These are phyloP conservation scores for Vitis hybrid DNA, from an alignment of 177 flowering plant species.

Conservation along the genomic window DNA sequence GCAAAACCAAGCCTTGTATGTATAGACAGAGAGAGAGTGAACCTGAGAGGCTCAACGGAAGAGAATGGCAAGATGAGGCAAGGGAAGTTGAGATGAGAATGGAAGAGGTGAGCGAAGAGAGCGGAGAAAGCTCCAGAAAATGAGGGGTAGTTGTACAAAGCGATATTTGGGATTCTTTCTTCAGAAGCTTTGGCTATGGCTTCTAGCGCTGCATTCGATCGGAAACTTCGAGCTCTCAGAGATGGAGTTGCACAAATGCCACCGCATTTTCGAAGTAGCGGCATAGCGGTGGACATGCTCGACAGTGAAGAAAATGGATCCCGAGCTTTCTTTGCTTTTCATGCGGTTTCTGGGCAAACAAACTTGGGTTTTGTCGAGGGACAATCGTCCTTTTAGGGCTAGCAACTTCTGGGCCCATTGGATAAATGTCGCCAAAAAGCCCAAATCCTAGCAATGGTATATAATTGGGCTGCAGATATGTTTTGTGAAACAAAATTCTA, in stretches of 20 bases:
- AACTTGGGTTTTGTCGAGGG: too few species aligned
- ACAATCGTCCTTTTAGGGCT: too few species aligned
- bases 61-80: slow-evolving; percentile 83
- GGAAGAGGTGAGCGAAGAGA: slow-evolving; percentile 80
- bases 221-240: slow-evolving; percentile 33
- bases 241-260: neutral
- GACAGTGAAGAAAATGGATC: too few species aligned
- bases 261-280: slow-evolving; percentile 10
- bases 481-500: too few species aligned
- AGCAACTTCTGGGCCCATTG: too few species aligned
- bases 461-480: too few species aligned
- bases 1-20: too few species aligned
- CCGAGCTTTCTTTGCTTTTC: too few species aligned
- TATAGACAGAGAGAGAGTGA: neutral
- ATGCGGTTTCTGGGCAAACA: too few species aligned
- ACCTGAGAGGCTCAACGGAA: slow-evolving; percentile 76
- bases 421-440: too few species aligned
- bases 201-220: slow-evolving; percentile 79
- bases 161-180: slow-evolving; percentile 50
- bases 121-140: slow-evolving; percentile 80
- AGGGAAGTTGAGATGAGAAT: slow-evolving; percentile 57
- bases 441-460: too few species aligned
- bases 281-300: too few species aligned
- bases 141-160: slow-evolving; percentile 87
- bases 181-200: slow-evolving; percentile 62